Base-by-base conservation (phyloP, 2,329 filamentous ascomycete genomes). In the Colletotrichum abscissum region DNA sequence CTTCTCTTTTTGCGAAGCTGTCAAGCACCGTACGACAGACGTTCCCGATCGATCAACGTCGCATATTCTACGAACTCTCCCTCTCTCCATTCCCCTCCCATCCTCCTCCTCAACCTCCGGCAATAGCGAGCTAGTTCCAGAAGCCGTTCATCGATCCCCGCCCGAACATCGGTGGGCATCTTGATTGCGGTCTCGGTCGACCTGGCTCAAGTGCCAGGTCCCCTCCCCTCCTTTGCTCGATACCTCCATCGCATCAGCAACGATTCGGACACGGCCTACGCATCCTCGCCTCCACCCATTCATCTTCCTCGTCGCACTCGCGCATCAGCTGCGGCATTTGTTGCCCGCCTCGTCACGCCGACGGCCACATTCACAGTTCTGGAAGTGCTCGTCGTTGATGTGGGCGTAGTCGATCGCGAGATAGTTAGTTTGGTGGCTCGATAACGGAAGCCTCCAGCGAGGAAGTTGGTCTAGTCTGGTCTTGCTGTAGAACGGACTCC, bases 131-230 rank as follows among this genome's bases (percentile, higher is more conserved):
- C 38, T 38, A 19, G 42, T 9, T 42, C 24, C 38, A 38, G 30
- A 59, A 52, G 8, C 38, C 38, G 24, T 52, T 35, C 30, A 60
- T 63, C 66, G 66, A 35, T 58, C 19, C 38, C 38, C 30, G 58
- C 65, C 52, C 46, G 33, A 60, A 63, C 30, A 62, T 30, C 52
- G 63, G 59, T 46, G 52, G 69, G 57, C 69, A 57, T 30, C 28
- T 28, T 57, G 70, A 59, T 38, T 64, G 66, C 66, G 54, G 42
- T 69, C 46, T 46, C 60, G 55, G 49, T 63, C 33, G 72, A 72
- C 62, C 70, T 73, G 70, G 72, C 72, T 63, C 38, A 35, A 52
- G 30, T 60, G 69, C 68, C 72, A 74, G 57, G 72, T 67, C 63
- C 56, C 68, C 67, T 67, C 68, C 57, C 59, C 68, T 70, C 67